phyloP scores from a whole-genome alignment of 129 eudicot genomes.

The Flaveria brownii region DNA sequence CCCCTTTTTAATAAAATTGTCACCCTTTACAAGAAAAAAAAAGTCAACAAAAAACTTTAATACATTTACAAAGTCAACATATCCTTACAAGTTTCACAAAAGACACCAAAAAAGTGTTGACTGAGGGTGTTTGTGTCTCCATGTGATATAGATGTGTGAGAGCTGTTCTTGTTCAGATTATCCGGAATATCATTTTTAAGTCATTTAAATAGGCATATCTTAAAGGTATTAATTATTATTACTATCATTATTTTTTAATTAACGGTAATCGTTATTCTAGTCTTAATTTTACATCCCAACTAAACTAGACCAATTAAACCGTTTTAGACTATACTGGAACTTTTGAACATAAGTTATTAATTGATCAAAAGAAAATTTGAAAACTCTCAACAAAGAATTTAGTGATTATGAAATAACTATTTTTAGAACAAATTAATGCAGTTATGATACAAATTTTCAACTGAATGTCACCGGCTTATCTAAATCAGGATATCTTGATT shows the following conservation, averaged over 20 bases:
- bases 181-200: background rate
- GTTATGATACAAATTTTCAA: slow-evolving; percentile 3
- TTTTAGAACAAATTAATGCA: slow-evolving; percentile 16
- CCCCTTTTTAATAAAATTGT: background rate
- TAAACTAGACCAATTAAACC: too few relatives aligned
- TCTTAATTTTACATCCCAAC: too few relatives aligned
- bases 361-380: background rate
- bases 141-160: slow-evolving; percentile 7
- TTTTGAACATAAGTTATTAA: too few relatives aligned
- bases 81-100: slow-evolving; percentile 32
- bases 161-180: slow-evolving; percentile 17
- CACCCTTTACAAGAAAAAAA: background rate
- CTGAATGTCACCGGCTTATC: slow-evolving; percentile 1
- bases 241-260: too few relatives aligned
- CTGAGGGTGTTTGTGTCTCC: slow-evolving; percentile 27
- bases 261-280: too few relatives aligned
- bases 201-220: background rate
- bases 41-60: slow-evolving; percentile 34
- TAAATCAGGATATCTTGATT: slow-evolving; percentile 25
- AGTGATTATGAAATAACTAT: slow-evolving; percentile 6
- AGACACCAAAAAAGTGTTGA: slow-evolving; percentile 27
- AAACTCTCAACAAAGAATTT: background rate
- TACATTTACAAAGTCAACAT: slow-evolving; percentile 29
- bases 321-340: too few relatives aligned
- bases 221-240: background rate